Evolutionary conservation across 2,329 filamentous ascomycete species (phyloP).

Genomic region (Cladosporium cucumerinum): DNA sequence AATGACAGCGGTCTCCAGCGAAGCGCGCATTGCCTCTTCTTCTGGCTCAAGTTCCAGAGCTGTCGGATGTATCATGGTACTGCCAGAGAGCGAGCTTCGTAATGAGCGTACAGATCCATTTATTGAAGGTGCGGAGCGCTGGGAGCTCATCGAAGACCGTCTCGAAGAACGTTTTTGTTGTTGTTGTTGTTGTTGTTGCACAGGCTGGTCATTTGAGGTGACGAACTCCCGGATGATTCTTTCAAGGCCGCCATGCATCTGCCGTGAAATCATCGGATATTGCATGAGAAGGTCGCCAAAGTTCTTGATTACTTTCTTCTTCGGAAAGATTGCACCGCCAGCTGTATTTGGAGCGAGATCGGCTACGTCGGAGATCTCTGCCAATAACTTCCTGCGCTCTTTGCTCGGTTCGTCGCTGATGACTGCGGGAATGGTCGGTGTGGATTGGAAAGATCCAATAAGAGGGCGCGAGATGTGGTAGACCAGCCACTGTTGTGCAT

Average conservation of each 20-base stretch:
- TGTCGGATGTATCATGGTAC: slow-evolving; percentile 42
- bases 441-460: slow-evolving; percentile 76
- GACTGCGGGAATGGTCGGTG: slow-evolving; percentile 65
- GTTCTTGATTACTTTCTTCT: slow-evolving; percentile 86
- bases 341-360: slow-evolving; percentile 41
- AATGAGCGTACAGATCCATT: slow-evolving; percentile 35
- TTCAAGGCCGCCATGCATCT: slow-evolving; percentile 92
- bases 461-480: slow-evolving; percentile 93
- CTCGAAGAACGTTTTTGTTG: slow-evolving; percentile 26
- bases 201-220: slow-evolving; percentile 76
- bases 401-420: slow-evolving; percentile 35
- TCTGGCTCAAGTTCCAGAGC: slow-evolving; percentile 77
- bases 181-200: slow-evolving; percentile 38
- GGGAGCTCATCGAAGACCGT: slow-evolving; percentile 35
- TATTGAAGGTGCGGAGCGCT: slow-evolving; percentile 33
- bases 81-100: slow-evolving; percentile 36
- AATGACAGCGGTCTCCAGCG: slow-evolving; percentile 87
- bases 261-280: slow-evolving; percentile 91
- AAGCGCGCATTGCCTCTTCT: slow-evolving; percentile 83
- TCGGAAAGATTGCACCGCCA: slow-evolving; percentile 41
- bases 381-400: slow-evolving; percentile 32
- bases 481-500: slow-evolving; percentile 89
- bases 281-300: slow-evolving; percentile 87
- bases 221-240: slow-evolving; percentile 86
- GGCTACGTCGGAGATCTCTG: slow-evolving; percentile 25